Evolutionary conservation across 192 early-diverging fungal genomes (phyloP).

Genomic region (Umbelopsis ramanniana): DNA sequence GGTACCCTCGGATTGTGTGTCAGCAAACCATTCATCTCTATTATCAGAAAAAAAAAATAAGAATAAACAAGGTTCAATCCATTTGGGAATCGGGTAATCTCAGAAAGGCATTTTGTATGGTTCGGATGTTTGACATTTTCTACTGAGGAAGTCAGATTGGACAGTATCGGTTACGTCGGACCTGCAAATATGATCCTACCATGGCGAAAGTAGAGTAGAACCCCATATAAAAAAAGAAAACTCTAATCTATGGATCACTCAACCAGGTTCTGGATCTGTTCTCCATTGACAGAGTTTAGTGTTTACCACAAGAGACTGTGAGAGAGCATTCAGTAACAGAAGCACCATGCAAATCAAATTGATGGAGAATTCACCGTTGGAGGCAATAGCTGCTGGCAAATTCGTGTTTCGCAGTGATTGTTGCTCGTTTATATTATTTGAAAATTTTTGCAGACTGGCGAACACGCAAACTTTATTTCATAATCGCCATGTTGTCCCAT

Average conservation of each 20-base stretch:
- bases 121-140: not conserved
- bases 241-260: not conserved
- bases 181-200: not conserved
- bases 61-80: not conserved
- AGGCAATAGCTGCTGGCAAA: too few species aligned
- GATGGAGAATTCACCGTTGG: not conserved
- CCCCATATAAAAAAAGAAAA: conserved; percentile 4
- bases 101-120: not conserved
- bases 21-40: not conserved
- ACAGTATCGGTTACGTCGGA: not conserved
- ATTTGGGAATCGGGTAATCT: not conserved
- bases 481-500: not conserved
- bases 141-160: not conserved
- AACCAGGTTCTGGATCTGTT: conserved; percentile 9
- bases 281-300: not conserved
- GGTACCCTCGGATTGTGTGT: not conserved
- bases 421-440: not conserved
- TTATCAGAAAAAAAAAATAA: not conserved
- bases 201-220: not conserved
- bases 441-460: not conserved
- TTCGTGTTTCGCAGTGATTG: not conserved
- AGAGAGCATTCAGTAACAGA: not conserved
- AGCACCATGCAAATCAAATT: not conserved
- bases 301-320: not conserved
- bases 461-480: conserved; percentile 7